phyloP scores from a whole-genome alignment of 352 stramenopile genomes.

The Phytophthora tubulina region DNA sequence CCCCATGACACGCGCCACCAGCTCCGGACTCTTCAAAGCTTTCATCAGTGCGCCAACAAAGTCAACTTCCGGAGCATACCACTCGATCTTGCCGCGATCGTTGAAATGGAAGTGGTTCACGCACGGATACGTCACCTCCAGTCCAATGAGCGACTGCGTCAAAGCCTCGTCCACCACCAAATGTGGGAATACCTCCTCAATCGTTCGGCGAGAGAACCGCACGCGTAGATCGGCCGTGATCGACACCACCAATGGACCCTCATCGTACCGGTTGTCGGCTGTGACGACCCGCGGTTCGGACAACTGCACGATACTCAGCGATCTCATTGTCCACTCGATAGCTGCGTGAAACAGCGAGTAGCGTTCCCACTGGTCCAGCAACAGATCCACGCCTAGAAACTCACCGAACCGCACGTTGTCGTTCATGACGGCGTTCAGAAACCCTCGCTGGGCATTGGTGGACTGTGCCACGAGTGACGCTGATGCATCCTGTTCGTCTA shows the following conservation, averaged over 20 bases:
- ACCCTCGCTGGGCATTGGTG: constrained; percentile 43
- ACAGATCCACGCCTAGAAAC: constrained; percentile 47
- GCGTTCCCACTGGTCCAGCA: constrained; percentile 64
- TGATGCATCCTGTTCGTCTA: constrained; percentile 37
- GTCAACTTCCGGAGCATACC: constrained; percentile 53
- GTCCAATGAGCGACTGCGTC: constrained; percentile 50
- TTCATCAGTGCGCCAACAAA: constrained; percentile 45
- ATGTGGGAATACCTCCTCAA: constrained; percentile 63
- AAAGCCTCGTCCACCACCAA: constrained; percentile 46
- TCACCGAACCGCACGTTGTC: constrained; percentile 56
- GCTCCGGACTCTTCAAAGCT: constrained; percentile 40
- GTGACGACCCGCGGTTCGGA: constrained; percentile 15
- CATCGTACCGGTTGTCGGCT: constrained; percentile 42
- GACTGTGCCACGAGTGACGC: constrained; percentile 28
- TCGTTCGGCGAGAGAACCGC: constrained; percentile 56
- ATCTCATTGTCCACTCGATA: constrained; percentile 57
- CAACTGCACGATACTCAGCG: constrained; percentile 49
- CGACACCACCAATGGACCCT: constrained; percentile 33
- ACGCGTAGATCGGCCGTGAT: constrained; percentile 47
- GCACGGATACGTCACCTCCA: constrained; percentile 57
- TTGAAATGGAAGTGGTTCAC: constrained; percentile 61
- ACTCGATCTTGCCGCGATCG: constrained; percentile 48
- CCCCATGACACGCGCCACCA: constrained; percentile 45
- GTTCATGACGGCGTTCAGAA: constrained; percentile 53
- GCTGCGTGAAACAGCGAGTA: constrained; percentile 59